Conservation (phyloP, 306 rosid genomes). For the Calophaca sinica region DNA sequence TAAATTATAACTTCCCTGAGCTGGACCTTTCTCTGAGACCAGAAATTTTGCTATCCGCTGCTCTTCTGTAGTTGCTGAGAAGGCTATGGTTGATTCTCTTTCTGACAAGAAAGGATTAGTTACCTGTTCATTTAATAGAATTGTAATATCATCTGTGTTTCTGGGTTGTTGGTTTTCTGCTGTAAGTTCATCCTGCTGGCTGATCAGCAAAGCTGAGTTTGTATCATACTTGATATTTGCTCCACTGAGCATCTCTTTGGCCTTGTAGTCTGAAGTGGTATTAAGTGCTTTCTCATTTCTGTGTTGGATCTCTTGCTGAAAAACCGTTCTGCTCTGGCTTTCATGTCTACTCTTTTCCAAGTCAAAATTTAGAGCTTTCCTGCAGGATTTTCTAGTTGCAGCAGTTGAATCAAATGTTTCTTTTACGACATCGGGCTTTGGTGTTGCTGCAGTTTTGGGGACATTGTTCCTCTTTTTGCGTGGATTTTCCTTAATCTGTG, state of each 20-base stretch:
- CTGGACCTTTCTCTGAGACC: slow-evolving; percentile 40
- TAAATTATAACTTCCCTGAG: slow-evolving; percentile 48
- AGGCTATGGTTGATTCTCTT: too few relatives aligned
- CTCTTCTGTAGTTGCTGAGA: too few relatives aligned
- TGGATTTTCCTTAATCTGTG: slow-evolving; percentile 51
- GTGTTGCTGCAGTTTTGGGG: slow-evolving; percentile 56
- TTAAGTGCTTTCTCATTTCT: slow-evolving; percentile 43
- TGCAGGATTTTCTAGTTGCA: slow-evolving; percentile 60
- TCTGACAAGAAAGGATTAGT: slow-evolving; percentile 26
- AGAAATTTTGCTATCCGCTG: slow-evolving; percentile 33
- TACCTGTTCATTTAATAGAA: slow-evolving; percentile 46
- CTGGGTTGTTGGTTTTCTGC: slow-evolving; percentile 50
- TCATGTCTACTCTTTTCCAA: slow-evolving; percentile 53
- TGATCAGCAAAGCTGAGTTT: slow-evolving; percentile 46
- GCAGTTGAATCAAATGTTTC: slow-evolving; percentile 44
- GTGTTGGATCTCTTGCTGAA: slow-evolving; percentile 56
- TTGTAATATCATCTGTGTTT: slow-evolving; percentile 38
- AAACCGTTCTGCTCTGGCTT: slow-evolving; percentile 44
- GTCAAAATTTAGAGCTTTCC: slow-evolving; percentile 70
- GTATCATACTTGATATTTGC: slow-evolving; percentile 39
- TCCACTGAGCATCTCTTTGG: slow-evolving; percentile 41
- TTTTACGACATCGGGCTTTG: slow-evolving; percentile 45
- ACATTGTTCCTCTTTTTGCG: slow-evolving; percentile 71
- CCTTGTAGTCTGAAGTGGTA: slow-evolving; percentile 46
- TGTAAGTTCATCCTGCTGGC: slow-evolving; percentile 35